These are phyloP conservation scores for Wickerhamiella azymoides DNA, from an alignment of 805 yeast species.

Conservation along the genomic window DNA sequence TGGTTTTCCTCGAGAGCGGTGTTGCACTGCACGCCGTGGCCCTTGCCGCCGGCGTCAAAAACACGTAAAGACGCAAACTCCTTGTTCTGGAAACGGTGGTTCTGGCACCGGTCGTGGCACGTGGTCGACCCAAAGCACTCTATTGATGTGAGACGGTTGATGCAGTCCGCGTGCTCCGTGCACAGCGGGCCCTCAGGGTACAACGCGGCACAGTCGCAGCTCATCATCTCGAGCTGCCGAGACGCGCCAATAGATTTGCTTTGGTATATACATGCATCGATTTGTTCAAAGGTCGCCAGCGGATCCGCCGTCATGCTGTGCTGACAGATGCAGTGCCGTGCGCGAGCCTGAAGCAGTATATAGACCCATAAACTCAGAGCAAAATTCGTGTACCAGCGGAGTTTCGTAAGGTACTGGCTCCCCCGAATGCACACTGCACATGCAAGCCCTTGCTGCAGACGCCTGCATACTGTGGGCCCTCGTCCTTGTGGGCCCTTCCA, in stretches of 20 bases:
- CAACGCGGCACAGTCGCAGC: constrained; percentile 66
- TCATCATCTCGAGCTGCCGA: constrained; percentile 70
- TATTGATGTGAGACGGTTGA: constrained; percentile 79
- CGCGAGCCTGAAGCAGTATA: no score
- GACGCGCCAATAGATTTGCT: constrained; percentile 50
- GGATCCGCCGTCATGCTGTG: background rate
- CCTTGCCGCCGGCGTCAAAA: constrained; percentile 71
- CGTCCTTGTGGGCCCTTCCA: no score
- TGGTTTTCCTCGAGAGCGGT: constrained; percentile 40
- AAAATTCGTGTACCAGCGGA: no score
- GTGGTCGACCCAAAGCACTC: constrained; percentile 69
- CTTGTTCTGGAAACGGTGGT: constrained; percentile 73
- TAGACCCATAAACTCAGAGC: no score
- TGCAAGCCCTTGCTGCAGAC: no score
- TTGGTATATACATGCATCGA: constrained; percentile 50
- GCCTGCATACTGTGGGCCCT: no score
- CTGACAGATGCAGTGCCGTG: background rate
- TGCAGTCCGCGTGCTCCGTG: constrained; percentile 76
- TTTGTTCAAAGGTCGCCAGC: constrained; percentile 31
- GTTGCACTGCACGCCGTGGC: constrained; percentile 77
- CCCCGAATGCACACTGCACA: no score
- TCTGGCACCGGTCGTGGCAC: constrained; percentile 48
- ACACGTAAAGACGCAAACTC: constrained; percentile 68
- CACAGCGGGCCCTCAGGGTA: constrained; percentile 44
- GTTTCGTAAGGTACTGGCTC: no score